Conservation (phyloP, 352 stramenopile species). For the Saprolegnia diclina region DNA sequence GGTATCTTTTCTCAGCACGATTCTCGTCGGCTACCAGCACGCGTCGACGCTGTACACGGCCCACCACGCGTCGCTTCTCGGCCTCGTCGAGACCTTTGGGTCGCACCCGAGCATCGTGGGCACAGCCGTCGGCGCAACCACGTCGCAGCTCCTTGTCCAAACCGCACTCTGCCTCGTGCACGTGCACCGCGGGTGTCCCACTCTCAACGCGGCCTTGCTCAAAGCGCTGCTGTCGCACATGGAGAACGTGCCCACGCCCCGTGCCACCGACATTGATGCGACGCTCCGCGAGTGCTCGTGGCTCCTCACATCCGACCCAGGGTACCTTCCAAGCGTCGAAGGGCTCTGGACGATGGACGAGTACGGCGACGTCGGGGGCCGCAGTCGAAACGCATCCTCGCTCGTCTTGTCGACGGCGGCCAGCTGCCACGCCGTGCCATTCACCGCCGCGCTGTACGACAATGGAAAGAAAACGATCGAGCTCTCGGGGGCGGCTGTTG, state of each 20-base stretch:
- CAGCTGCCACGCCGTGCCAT: constrained; percentile 58
- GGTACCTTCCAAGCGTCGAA: constrained; percentile 56
- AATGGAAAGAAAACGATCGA: constrained; percentile 46
- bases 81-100: constrained; percentile 32
- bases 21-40: constrained; percentile 76
- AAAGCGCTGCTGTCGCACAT: constrained; percentile 41
- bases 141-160: neutral
- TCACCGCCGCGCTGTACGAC: constrained; percentile 48
- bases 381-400: constrained; percentile 57
- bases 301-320: constrained; percentile 40
- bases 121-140: neutral
- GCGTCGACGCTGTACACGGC: constrained; percentile 48
- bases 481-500: constrained; percentile 53
- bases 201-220: neutral
- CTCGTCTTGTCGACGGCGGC: constrained; percentile 50
- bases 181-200: neutral
- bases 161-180: constrained; percentile 10
- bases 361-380: constrained; percentile 44
- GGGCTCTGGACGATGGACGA: constrained; percentile 79
- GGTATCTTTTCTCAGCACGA: constrained; percentile 1
- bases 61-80: constrained; percentile 40
- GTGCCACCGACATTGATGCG: constrained; percentile 37
- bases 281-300: constrained; percentile 53
- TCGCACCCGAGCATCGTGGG: constrained; percentile 8
- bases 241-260: constrained; percentile 36